Evolutionary conservation across 345 rosid genomes (phyloP), one percentile per base, ranked within the genome.

Genomic region (Syzygium aromaticum): DNA sequence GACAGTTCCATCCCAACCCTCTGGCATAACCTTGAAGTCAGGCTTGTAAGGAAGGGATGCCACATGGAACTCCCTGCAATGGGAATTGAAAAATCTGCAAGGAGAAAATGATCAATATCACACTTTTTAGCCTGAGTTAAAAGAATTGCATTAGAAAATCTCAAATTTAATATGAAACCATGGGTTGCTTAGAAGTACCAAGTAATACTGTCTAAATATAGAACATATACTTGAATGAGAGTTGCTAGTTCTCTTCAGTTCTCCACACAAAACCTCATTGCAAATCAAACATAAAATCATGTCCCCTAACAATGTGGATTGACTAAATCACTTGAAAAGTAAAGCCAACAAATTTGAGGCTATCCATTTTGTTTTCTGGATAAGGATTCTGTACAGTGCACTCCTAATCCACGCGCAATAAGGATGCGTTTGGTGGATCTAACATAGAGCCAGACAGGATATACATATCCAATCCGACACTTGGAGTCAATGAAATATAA

Each of bases 1-100:
- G 88, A 89, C 94, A 53, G 98, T 95, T 89, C 99, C 99, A 92
- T 95, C 99, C 99, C 99, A 98, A 61, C 99, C 99, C 91, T 98
- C 99, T 6, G 99, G 98, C 99, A 98, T 95, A 33, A 98, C 98
- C 93, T 96, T 98, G 90, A 96, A 98, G 90, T 95, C 98, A 1
- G 99, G 99, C 84, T 95, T 96, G 89, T 95, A 96, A 11, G 94
- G 95, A 85, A 98, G 98, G 25, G 98, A 95, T 84, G 99, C 99
- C 83, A 98, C 96, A 93, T 98, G 99, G 89, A 96, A 98, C 86
- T 98, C 99, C 85, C 96, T 95, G 84, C 96, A 98, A 92, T 96
- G 98, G 15, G 98, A 95, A 87, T 88, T 89, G 56, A 95, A 95
- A 89, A 98, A 93, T 88, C 98, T 97, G 94, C 91, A 92, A 86